Base-by-base conservation (phyloP, 2,329 filamentous ascomycete genomes). In the Fusarium transvaalense region DNA sequence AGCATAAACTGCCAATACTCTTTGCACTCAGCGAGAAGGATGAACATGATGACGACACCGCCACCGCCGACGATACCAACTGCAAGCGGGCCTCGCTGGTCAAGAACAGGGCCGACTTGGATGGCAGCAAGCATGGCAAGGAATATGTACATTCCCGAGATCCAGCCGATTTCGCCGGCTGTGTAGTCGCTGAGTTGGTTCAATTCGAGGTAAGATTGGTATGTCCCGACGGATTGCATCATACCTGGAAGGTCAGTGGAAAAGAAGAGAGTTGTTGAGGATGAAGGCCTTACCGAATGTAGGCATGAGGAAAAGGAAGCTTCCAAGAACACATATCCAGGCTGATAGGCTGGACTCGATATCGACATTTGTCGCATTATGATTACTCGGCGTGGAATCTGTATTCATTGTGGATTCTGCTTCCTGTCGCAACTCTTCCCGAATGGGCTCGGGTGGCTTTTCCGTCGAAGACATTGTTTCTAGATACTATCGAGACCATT, bases 181-280 rank as follows among this genome's bases (percentile, higher is more conserved):
- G 59, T 53, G 7, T 62, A 62, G n/a, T 61, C 23, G 4, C 46
- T 43, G 12, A 62, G 47, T 19, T 62, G 59, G 15, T 62, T 61
- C 2, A 62, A 12, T 17, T 61, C 59, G 2, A 62, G 59, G 17
- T 62, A 62, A 9, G 59, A 62, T 13, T 62, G 59, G 10, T 19
- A 62, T 1, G 57, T 61, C 19, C 59, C 59, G 3, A 62, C 47
- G 12, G 59, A 62, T 42, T 62, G 59, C 59, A 62, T 62, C 59
- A 62, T 62, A 0, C 59, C 59, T 62, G 6, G 17, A 10, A 3
- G 3, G 21, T 61, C 14, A 46, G 15, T 4, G 0, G 10, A 39
- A 19, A 12, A 12, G 14, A 12, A 9, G 3, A 14, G 12, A 14
- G 9, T 25, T 0, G n/a, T 12, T 5, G 4, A 12, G 10, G 21